phyloP scores from a whole-genome alignment of 768 basidiomycete species.

The Boletus rex-veris region DNA sequence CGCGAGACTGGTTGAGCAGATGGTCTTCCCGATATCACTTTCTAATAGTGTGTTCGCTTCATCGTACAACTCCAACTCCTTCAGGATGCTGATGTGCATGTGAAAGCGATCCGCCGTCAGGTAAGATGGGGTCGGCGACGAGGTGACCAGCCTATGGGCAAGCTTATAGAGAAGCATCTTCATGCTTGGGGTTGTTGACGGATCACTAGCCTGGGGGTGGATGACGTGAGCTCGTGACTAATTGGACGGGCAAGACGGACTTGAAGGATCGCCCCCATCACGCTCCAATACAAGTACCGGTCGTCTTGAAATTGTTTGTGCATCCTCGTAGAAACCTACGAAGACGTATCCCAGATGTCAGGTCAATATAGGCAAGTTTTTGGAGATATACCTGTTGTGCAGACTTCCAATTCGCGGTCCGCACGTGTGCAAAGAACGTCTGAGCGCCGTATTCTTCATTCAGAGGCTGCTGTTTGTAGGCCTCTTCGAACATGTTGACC shows the following conservation, averaged over 20 bases:
- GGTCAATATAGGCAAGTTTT: not conserved
- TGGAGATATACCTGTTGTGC: constrained; percentile 65
- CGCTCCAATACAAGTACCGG: constrained; percentile 79
- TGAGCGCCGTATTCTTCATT: constrained; percentile 85
- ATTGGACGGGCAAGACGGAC: constrained; percentile 33
- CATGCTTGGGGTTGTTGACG: constrained; percentile 57
- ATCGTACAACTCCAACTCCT: constrained; percentile 62
- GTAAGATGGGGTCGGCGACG: constrained; percentile 61
- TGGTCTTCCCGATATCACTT: constrained; percentile 61
- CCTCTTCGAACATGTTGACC: constrained; percentile 82
- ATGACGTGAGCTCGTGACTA: constrained; percentile 7
- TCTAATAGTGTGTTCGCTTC: constrained; percentile 69
- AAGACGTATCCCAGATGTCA: not conserved
- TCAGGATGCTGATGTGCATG: constrained; percentile 68
- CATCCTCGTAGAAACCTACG: constrained; percentile 74
- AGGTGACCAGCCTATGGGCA: constrained; percentile 68
- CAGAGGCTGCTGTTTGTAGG: constrained; percentile 72
- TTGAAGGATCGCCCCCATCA: constrained; percentile 78
- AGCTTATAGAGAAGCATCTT: constrained; percentile 69
- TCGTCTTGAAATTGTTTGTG: constrained; percentile 82
- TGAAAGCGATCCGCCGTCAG: constrained; percentile 72
- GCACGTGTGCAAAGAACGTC: constrained; percentile 81
- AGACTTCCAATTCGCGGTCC: constrained; percentile 79
- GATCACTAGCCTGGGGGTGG: constrained; percentile 63
- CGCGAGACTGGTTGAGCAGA: constrained; percentile 67